Conservation (phyloP, 225 moss, liverwort and hornwort genomes). For the Bryum argenteum region DNA sequence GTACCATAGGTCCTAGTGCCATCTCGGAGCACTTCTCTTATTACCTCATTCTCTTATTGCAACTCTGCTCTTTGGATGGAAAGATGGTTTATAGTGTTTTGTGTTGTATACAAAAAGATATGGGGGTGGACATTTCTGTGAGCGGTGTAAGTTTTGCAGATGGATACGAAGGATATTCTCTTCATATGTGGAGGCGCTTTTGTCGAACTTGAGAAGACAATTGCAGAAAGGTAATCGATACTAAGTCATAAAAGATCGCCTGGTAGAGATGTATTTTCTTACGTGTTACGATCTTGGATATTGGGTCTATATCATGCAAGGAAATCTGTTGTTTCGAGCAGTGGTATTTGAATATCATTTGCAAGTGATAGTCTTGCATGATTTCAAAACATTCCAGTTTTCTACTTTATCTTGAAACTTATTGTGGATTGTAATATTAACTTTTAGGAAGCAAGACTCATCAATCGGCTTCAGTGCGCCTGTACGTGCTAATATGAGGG, state of each 20-base stretch:
- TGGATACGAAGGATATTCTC: constrained; percentile 95
- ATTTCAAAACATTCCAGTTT: not conserved
- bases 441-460: constrained; percentile 57
- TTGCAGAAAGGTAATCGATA: constrained; percentile 77
- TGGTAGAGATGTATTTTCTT: not conserved
- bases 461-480: constrained; percentile 91
- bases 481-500: constrained; percentile 82
- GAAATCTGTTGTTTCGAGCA: constrained; percentile 12
- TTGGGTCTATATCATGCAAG: not conserved
- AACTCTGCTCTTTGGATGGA: constrained; percentile 11
- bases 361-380: too few relatives aligned
- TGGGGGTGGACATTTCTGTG: constrained; percentile 10
- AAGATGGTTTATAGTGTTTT: not conserved
- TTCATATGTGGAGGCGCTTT: constrained; percentile 96
- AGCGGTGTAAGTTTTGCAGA: constrained; percentile 49
- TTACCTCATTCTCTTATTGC: not conserved
- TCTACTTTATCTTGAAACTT: not conserved
- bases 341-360: constrained; percentile 3
- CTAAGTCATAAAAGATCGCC: too few relatives aligned
- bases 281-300: constrained; percentile 6
- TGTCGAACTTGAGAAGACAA: constrained; percentile 86
- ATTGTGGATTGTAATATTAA: not conserved
- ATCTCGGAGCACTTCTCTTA: constrained; percentile 9
- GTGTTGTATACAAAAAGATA: not conserved
- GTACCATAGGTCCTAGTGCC: constrained; percentile 34